Conservation (phyloP, 192 early-diverging fungal genomes). For the Endogone sp. region DNA sequence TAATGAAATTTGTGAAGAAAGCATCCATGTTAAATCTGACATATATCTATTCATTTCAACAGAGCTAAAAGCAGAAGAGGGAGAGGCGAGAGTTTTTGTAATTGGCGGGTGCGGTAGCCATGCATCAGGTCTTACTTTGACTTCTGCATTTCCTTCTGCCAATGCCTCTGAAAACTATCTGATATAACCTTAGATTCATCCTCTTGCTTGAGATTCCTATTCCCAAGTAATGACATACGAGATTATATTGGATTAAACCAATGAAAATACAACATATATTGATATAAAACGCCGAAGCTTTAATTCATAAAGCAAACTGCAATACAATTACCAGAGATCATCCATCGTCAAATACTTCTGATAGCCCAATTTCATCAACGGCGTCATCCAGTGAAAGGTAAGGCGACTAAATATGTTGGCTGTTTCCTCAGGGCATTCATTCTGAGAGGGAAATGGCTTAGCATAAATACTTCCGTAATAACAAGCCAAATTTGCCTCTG, state of each 20-base stretch:
- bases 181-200: slow-evolving; percentile 59
- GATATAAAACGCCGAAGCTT: not conserved
- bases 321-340: slow-evolving; percentile 56
- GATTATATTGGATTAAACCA: no score
- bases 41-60: no score
- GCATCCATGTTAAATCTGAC: not conserved
- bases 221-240: no score
- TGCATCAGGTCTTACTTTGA: slow-evolving; percentile 25
- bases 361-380: slow-evolving; percentile 76
- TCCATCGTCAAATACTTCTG: slow-evolving; percentile 66
- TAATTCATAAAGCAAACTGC: not conserved
- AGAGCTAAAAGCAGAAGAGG: no score
- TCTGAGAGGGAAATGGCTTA: no score
- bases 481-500: no score
- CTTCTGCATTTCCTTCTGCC: slow-evolving; percentile 69
- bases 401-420: slow-evolving; percentile 81
- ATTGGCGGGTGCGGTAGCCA: no score
- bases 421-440: slow-evolving; percentile 64
- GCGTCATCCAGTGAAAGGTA: slow-evolving; percentile 90
- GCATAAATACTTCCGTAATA: no score
- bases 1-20: not conserved
- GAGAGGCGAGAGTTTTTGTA: no score
- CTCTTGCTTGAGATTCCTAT: slow-evolving; percentile 49
- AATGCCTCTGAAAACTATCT: slow-evolving; percentile 56
- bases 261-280: not conserved